Conservation (phyloP, 2,329 filamentous ascomycete species). For the Monosporascus sp. region DNA sequence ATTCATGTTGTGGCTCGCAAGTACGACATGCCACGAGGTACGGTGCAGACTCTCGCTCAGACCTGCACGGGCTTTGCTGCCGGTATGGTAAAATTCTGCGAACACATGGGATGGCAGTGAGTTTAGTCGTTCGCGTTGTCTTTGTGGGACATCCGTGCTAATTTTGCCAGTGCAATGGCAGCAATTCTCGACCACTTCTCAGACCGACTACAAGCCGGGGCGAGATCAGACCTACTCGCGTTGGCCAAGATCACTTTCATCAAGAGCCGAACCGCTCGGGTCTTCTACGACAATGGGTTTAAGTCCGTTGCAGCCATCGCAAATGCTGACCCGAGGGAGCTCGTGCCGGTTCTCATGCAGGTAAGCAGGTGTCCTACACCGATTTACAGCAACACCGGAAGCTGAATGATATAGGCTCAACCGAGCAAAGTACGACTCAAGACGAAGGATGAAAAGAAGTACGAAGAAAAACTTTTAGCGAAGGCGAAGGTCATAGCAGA, state of each 20-base stretch:
- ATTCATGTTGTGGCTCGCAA: conserved; percentile 65
- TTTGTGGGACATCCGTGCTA: conserved; percentile 4
- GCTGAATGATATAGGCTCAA: conserved; percentile 49
- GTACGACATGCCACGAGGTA: conserved; percentile 65
- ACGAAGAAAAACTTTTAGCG: conserved; percentile 57
- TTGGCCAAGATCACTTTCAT: conserved; percentile 69
- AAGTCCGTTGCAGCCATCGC: conserved; percentile 63
- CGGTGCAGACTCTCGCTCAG: conserved; percentile 67
- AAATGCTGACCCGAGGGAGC: conserved; percentile 61
- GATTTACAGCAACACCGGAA: conserved; percentile 3
- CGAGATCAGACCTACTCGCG: conserved; percentile 64
- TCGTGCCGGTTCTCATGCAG: conserved; percentile 69
- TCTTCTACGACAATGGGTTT: conserved; percentile 75
- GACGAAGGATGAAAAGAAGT: conserved; percentile 52
- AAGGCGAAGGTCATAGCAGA: conserved; percentile 66
- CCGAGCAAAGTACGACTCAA: conserved; percentile 58
- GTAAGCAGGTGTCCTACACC: conserved; percentile 31
- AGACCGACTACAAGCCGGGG: conserved; percentile 68
- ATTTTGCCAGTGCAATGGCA: conserved; percentile 54
- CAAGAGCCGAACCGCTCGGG: conserved; percentile 68
- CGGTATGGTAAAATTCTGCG: conserved; percentile 75
- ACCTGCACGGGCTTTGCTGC: conserved; percentile 75
- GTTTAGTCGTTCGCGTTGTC: conserved; percentile 12
- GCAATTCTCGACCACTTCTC: conserved; percentile 72
- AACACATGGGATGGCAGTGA: conserved; percentile 69